Conservation (phyloP, 306 rosid species). For the Urtica urens region DNA sequence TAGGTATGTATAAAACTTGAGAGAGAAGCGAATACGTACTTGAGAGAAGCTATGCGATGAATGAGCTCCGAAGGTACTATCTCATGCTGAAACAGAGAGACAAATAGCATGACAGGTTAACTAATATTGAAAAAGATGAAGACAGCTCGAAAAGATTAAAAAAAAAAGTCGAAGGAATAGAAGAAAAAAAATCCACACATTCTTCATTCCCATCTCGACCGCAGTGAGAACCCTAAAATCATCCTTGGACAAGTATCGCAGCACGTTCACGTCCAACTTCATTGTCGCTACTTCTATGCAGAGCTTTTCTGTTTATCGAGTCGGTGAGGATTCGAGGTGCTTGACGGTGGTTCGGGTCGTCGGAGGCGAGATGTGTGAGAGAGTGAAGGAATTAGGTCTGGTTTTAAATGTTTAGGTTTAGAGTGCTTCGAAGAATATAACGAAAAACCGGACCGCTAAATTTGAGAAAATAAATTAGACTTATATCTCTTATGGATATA, state of each 20-base stretch:
- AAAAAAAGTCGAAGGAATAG: not conserved
- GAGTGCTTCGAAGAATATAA: too few species aligned
- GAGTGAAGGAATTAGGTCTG: too few species aligned
- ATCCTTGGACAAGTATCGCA: slow-evolving; percentile 76
- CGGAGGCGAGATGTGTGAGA: too few species aligned
- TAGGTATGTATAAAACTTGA: too few species aligned
- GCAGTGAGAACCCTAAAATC: slow-evolving; percentile 95
- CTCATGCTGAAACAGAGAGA: slow-evolving; percentile 48
- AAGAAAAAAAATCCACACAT: slow-evolving; percentile 27
- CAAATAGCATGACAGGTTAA: not conserved
- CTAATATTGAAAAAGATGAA: not conserved
- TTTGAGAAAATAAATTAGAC: too few species aligned
- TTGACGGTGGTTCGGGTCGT: too few species aligned
- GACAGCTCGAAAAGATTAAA: not conserved
- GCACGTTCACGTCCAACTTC: slow-evolving; percentile 73
- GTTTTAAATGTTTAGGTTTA: too few species aligned
- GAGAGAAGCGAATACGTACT: slow-evolving; percentile 35
- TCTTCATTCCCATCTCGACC: slow-evolving; percentile 84
- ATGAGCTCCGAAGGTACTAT: slow-evolving; percentile 67
- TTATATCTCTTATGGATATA: too few species aligned
- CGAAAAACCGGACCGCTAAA: too few species aligned
- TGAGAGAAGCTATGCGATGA: slow-evolving; percentile 61
- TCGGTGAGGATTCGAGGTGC: too few species aligned
- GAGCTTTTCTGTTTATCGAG: not conserved
- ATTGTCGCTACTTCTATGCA: slow-evolving; percentile 15